Evolutionary conservation across 495 filamentous ascomycete genomes (phyloP), one percentile per base, ranked within the genome.

Genomic region (Thermochaetoides thermophila): DNA sequence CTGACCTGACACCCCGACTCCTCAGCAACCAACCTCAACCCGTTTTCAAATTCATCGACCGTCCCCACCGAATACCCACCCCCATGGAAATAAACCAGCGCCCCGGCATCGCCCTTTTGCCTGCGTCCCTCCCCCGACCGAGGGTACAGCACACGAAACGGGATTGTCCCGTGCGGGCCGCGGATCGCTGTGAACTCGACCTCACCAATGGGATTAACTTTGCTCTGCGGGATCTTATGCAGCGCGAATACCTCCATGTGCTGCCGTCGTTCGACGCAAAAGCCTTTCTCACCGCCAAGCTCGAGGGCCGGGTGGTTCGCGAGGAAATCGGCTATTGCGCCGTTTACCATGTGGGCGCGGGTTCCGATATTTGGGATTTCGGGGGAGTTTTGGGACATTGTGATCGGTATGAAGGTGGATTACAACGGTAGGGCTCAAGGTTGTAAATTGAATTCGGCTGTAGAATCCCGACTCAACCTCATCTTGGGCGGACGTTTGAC

Each of bases 51-150:
- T 23, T 58, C 53, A 23, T 61, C 57, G 8, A 59, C 47, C 16
- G 38, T 47, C 1, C 60, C 57, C 3, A 49, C 42, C 1, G 53
- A 50, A 31, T 52, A 63, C 1, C 57, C 56, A 1, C 60, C 61
- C n/a, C 58, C 60, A 31, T 64, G 58, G 13, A 55, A 49, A 34
- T 56, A 59, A 9, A 61, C 45, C 1, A 61, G 36, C 0, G 55
- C 50, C 2, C 39, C 45, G 7, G 40, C 30, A 4, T 32, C 31
- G 10, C 38, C 34, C 7, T 16, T 21, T 17, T 31, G 35, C 17
- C 30, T 38, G 3, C 31, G 14, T 4, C 19, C 28, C 12, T 43
- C 34, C 5, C 29, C 46, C 0, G 31, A 39, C 2, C 3, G 16
- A 2, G 55, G 55, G 29, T 56, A 60, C 5, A 57, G 39, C 3